Evolutionary conservation across 2,329 filamentous ascomycete species (phyloP).

Genomic region (Parastagonospora avenae): DNA sequence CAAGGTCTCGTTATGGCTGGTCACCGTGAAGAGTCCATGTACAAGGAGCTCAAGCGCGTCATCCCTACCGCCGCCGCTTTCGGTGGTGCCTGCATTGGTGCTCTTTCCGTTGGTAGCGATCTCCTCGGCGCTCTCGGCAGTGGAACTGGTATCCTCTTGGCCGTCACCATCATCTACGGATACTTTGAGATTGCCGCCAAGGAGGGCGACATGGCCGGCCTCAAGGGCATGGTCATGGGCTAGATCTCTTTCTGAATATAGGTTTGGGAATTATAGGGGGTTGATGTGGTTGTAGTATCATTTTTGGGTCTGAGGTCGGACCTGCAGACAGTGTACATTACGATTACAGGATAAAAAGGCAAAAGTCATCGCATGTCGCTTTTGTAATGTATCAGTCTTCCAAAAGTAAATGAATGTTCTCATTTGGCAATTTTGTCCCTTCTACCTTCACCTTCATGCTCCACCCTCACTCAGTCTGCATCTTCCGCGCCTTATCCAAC

Average conservation of each 20-base stretch:
- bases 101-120: constrained; percentile 92
- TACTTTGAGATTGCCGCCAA: constrained; percentile 99
- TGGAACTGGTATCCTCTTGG: constrained; percentile 95
- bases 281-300: not conserved
- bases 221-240: constrained; percentile 69
- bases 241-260: constrained; percentile 26
- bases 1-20: constrained; percentile 99
- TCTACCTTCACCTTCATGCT: too few relatives aligned
- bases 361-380: constrained; percentile 2
- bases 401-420: not conserved
- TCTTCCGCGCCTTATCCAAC: too few relatives aligned
- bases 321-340: constrained; percentile 2
- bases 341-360: not conserved
- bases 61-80: constrained; percentile 98
- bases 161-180: constrained; percentile 99
- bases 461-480: too few relatives aligned
- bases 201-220: constrained; percentile 89
- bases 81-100: constrained; percentile 98
- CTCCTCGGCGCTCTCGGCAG: constrained; percentile 94
- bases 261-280: not conserved
- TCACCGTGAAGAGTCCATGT: constrained; percentile 99
- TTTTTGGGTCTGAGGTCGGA: not conserved
- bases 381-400: constrained; percentile 1
- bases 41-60: constrained; percentile 99
- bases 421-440: too few relatives aligned